Base-by-base conservation (phyloP, 768 basidiomycete species). In the Termitomyces sp. region DNA sequence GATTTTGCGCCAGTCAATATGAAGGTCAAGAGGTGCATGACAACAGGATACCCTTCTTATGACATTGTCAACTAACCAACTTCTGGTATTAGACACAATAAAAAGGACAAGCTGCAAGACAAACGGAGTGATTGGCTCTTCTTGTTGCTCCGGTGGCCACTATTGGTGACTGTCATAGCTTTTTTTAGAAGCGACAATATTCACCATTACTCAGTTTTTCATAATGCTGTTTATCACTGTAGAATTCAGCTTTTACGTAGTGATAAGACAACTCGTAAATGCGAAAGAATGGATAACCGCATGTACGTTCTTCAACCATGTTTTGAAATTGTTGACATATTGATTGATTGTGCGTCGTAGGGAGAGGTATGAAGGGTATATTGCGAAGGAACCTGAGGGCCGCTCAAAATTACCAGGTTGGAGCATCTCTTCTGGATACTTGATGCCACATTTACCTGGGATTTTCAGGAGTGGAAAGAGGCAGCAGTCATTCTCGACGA, bases 1-100 rank as follows among this genome's bases (percentile, higher is more conserved):
- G 93, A 95, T 68, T 94, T 92, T 64, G 92, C 94, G 5, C 97
- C 96, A 0, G 84, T 98, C 26, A 92, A 97, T 68, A 72, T 92
- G 62, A 87, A 79, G 67, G 86, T 98, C 20, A 87, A 83, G 69
- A 84, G 81, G 92, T 92, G 75, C 60, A 46, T 33, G 26, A 41
- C 48, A 29, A n/a, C 37, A 28, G 12, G 16, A 42, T 52, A 45
- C 5, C 31, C 55, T 22, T 45, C 4, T 22, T 8, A 26, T 42
- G 10, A 44, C 24, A 24, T 24, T 44, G 10, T 8, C 45, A 20
- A 54, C 10, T 28, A 20, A 54, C 10, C 26, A 29, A 42, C 1
- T 15, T 41, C 18, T 7, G 46, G 49, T 42, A 44, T 8, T 31
- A 72, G 70, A 44, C 68, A 68, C 36, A 71, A 65, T 53, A 79